Conservation (phyloP, 805 yeast genomes). For the Nadsonia fulvescens region DNA sequence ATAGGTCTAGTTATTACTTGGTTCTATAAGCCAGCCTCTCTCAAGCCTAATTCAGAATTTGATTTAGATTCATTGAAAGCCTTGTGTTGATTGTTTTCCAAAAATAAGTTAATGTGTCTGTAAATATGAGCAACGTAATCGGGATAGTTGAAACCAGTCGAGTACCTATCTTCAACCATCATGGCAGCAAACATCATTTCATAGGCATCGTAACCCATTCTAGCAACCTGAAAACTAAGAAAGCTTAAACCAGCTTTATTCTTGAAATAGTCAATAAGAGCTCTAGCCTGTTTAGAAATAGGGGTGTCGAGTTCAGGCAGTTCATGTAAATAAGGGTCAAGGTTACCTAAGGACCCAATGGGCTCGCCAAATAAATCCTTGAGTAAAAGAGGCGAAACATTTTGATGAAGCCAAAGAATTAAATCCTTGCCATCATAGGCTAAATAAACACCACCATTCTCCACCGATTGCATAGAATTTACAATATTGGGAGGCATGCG, state of each 20-base stretch:
- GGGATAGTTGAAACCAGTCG: slow-evolving; percentile 37
- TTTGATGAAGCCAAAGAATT: slow-evolving; percentile 49
- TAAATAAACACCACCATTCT: slow-evolving; percentile 62
- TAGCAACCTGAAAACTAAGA: slow-evolving; percentile 37
- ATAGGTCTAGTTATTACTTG: too few relatives aligned
- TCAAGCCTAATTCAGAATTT: too few relatives aligned
- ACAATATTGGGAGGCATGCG: slow-evolving; percentile 32
- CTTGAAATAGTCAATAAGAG: slow-evolving; percentile 40
- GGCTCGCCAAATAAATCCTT: slow-evolving; percentile 60
- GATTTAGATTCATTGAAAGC: too few relatives aligned
- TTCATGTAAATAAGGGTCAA: slow-evolving; percentile 33
- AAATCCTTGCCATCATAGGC: slow-evolving; percentile 49
- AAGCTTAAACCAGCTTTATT: slow-evolving; percentile 21
- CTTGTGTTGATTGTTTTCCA: slow-evolving; percentile 9
- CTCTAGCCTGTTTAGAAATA: slow-evolving; percentile 49
- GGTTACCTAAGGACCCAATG: slow-evolving; percentile 20
- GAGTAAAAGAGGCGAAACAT: slow-evolving; percentile 46
- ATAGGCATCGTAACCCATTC: slow-evolving; percentile 47
- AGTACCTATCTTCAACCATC: slow-evolving; percentile 56
- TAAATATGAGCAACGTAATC: slow-evolving; percentile 59
- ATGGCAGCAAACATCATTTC: slow-evolving; percentile 37
- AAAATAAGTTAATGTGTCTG: slow-evolving; percentile 21
- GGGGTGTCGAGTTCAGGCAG: slow-evolving; percentile 57
- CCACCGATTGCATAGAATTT: slow-evolving; percentile 24
- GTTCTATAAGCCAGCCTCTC: too few relatives aligned